phyloP scores from a whole-genome alignment of 1,139 yeast species.

The Sporopachydermia cereana region DNA sequence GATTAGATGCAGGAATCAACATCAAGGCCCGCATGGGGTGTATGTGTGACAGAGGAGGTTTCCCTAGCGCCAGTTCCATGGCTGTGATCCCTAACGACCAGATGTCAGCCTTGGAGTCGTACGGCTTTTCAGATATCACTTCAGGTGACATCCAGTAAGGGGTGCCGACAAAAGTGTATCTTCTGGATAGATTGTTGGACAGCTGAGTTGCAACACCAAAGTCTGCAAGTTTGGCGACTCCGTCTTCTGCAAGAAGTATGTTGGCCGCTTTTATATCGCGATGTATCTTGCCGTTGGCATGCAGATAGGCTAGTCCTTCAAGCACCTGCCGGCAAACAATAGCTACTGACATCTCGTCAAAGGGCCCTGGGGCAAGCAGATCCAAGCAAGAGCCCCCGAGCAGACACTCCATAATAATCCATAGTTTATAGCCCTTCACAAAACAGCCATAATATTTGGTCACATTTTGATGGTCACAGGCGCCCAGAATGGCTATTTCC shows the following conservation, averaged over 20 bases:
- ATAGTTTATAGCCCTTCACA: constrained; percentile 63
- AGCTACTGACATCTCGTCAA: constrained; percentile 44
- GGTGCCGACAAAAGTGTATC: constrained; percentile 93
- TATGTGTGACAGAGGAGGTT: constrained; percentile 56
- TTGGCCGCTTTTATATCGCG: constrained; percentile 84
- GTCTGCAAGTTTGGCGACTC: constrained; percentile 87
- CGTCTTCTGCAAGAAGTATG: constrained; percentile 50
- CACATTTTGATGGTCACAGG: constrained; percentile 58
- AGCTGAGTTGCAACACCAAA: constrained; percentile 91
- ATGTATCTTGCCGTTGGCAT: constrained; percentile 70
- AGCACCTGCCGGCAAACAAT: constrained; percentile 35
- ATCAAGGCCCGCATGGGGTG: constrained; percentile 70
- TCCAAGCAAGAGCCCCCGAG: constrained; percentile 82
- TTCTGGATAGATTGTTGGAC: constrained; percentile 60
- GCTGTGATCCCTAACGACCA: constrained; percentile 86
- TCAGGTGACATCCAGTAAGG: constrained; percentile 98
- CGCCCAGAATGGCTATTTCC: constrained; percentile 67
- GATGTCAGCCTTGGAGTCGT: constrained; percentile 72
- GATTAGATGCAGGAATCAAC: constrained; percentile 54
- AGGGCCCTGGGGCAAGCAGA: constrained; percentile 46
- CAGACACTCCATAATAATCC: constrained; percentile 80
- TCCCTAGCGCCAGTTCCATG: constrained; percentile 61
- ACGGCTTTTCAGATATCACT: constrained; percentile 36
- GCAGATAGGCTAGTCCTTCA: constrained; percentile 61
- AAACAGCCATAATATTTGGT: constrained; percentile 75